These are phyloP conservation scores for Ophiognomonia clavigignenti-juglandacearum DNA, from an alignment of 2,329 filamentous ascomycete species.

Conservation along the genomic window DNA sequence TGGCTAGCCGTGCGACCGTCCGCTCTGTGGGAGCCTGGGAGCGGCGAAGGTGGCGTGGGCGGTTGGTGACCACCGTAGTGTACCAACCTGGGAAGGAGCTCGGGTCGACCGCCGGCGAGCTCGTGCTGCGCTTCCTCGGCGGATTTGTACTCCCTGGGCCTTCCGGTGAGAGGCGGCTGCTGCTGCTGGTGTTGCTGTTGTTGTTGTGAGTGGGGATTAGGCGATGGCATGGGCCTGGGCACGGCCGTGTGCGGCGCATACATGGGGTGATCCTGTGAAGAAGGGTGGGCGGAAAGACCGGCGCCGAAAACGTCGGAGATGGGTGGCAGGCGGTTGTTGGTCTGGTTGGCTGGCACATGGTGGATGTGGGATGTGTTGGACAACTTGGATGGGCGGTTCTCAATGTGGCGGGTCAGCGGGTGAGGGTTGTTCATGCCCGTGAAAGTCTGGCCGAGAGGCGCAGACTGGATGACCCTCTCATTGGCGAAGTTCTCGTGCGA, in stretches of 20 bases:
- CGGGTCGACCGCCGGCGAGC: slow-evolving; percentile 83
- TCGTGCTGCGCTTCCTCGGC: slow-evolving; percentile 94
- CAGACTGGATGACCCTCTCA: slow-evolving; percentile 94
- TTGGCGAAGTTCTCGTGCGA: slow-evolving; percentile 88
- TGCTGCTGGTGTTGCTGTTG: no score
- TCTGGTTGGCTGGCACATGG: slow-evolving; percentile 82
- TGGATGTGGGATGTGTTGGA: slow-evolving; percentile 86
- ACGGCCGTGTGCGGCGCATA: slow-evolving; percentile 59
- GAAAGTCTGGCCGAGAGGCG: slow-evolving; percentile 90
- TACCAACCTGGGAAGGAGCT: slow-evolving; percentile 86
- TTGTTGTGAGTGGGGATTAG: slow-evolving; percentile 59
- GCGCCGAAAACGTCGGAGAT: slow-evolving; percentile 94
- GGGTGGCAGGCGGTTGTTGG: slow-evolving; percentile 84
- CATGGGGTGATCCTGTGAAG: slow-evolving; percentile 46
- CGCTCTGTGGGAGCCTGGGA: slow-evolving; percentile 42
- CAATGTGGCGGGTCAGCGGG: slow-evolving; percentile 70
- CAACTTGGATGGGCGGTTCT: slow-evolving; percentile 77
- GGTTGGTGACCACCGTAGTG: slow-evolving; percentile 95
- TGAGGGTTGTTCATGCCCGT: slow-evolving; percentile 81
- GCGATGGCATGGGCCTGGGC: slow-evolving; percentile 70
- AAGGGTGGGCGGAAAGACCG: slow-evolving; percentile 58
- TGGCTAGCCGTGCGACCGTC: slow-evolving; percentile 53
- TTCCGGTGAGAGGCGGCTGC: slow-evolving; percentile 49
- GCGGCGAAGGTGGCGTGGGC: slow-evolving; percentile 81
- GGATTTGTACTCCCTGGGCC: slow-evolving; percentile 84